Conservation (phyloP, 441 rosid species). For the Eruca vesicaria region DNA sequence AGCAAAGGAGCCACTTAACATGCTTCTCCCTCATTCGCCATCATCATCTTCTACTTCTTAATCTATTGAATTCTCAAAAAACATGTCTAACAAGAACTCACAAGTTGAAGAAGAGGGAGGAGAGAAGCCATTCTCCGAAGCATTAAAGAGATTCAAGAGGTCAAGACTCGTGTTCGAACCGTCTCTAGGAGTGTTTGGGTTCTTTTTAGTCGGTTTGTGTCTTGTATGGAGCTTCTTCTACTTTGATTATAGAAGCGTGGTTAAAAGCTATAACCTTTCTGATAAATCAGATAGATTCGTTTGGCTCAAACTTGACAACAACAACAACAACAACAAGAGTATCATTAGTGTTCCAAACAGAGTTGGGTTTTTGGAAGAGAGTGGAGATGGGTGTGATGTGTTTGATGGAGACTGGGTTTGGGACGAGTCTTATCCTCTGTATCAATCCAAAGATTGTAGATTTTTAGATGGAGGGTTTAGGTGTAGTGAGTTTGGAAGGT, state of each 20-base stretch:
- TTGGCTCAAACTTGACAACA: conserved; percentile 50
- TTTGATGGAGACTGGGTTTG: conserved; percentile 97
- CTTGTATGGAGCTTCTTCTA: conserved; percentile 67
- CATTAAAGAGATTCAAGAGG: conserved; percentile 64
- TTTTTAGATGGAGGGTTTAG: conserved; percentile 80
- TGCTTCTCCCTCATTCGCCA: conserved; percentile 27
- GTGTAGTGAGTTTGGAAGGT: conserved; percentile 87
- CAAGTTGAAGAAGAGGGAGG: conserved; percentile 24
- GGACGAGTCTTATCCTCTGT: conserved; percentile 88
- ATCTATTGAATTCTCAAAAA: conserved; percentile 8
- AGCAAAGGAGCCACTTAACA: conserved; percentile 27
- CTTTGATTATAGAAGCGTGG: conserved; percentile 59
- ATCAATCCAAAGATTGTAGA: conserved; percentile 77
- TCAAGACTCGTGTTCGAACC: conserved; percentile 64
- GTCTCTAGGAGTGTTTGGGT: conserved; percentile 60
- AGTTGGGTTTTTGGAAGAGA: conserved; percentile 59
- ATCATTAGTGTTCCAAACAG: conserved; percentile 11
- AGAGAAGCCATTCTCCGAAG: conserved; percentile 36
- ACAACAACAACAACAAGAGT: not conserved
- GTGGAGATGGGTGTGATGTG: conserved; percentile 63
- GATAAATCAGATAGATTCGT: conserved; percentile 50
- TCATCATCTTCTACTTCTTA: conserved; percentile 2
- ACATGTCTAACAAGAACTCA: conserved; percentile 33
- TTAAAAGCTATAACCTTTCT: conserved; percentile 45
- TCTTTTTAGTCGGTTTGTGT: conserved; percentile 58